Percentiles rank a stretch among this genome's conserved stretches.
phyloP scores from a whole-genome alignment of 352 stramenopile species.

The Aphanomyces astaci region DNA sequence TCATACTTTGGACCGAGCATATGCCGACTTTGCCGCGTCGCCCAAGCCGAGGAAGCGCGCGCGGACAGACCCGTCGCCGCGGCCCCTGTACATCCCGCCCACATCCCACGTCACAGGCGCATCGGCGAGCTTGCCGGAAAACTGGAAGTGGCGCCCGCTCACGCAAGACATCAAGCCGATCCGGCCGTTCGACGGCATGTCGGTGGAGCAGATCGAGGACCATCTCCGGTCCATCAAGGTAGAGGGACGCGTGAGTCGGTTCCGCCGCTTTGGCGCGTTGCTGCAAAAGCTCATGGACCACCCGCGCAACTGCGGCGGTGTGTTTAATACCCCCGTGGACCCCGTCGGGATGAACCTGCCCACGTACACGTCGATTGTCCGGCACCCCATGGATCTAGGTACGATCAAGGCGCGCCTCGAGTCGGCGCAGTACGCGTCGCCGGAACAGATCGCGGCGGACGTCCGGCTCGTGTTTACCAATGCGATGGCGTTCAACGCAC shows the following conservation, averaged over 20 bases:
- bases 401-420: conserved; percentile 82
- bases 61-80: conserved; percentile 1
- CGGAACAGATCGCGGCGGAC: conserved; percentile 72
- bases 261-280: conserved; percentile 55
- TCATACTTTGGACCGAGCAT: too few relatives aligned
- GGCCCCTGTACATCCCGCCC: neutral
- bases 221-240: conserved; percentile 22
- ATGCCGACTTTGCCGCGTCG: too few relatives aligned
- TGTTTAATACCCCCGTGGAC: conserved; percentile 75
- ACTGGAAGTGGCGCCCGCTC: conserved; percentile 32
- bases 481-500: conserved; percentile 79
- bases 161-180: conserved; percentile 58
- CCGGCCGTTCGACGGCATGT: conserved; percentile 24
- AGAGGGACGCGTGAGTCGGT: conserved; percentile 52
- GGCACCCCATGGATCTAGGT: conserved; percentile 86
- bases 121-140: conserved; percentile 5
- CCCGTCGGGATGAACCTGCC: conserved; percentile 55
- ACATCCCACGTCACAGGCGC: neutral
- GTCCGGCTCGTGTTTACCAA: conserved; percentile 87
- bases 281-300: conserved; percentile 67
- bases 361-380: conserved; percentile 60
- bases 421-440: conserved; percentile 70
- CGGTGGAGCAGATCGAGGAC: conserved; percentile 5
- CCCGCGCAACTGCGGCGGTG: conserved; percentile 53
- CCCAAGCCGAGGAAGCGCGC: conserved; percentile 12